Base-by-base conservation (phyloP, 805 yeast genomes). In the Yarrowia yakushimensis region DNA sequence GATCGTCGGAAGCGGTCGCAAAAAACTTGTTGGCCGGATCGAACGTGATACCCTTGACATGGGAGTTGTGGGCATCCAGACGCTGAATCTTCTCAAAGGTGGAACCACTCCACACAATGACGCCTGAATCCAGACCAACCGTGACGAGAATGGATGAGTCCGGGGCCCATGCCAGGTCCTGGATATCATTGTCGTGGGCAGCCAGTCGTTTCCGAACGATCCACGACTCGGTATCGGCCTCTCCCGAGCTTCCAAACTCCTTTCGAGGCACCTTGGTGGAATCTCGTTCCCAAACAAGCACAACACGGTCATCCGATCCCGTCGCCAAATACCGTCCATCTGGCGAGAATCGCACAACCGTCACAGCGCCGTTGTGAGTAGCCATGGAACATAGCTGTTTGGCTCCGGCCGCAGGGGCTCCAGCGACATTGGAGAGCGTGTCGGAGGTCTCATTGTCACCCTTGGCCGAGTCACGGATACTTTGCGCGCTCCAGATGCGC, bases 1-100 rank as follows among this genome's bases (percentile, higher is more conserved):
- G 80, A 74, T 94, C 99, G 74, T 94, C 99, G 1, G 97, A 88
- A 22, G 96, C 92, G 0, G 99, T 93, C 8, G 97, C 97, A 77
- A 94, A 94, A 73, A 90, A 94, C 75, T 94, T 94, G 73, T 91
- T 91, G 2, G 99, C 99, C 0, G 99, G 99, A 72, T 94, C 99
- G 74, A 94, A 94, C 1, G 93, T 93, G 12, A 94, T 89, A 63
- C 99, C 98, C 74, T 94, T 94, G 27, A 94, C 97, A 76, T 89
- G 93, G 2, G 96, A 88, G 71, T 90, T 96, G 73, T 94, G 99
- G 22, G 91, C 86, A 70, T 93, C 97, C 69, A 90, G 88, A 31
- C 96, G 78, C 71, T 90, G 90, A 63, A 93, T 83, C 66, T 90
- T 82, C 75, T 94, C 96, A 78, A 94, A 91, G 0, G 97, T 93